Conservation (phyloP, 163 green algal genomes). For the Chlorella variabilis region DNA sequence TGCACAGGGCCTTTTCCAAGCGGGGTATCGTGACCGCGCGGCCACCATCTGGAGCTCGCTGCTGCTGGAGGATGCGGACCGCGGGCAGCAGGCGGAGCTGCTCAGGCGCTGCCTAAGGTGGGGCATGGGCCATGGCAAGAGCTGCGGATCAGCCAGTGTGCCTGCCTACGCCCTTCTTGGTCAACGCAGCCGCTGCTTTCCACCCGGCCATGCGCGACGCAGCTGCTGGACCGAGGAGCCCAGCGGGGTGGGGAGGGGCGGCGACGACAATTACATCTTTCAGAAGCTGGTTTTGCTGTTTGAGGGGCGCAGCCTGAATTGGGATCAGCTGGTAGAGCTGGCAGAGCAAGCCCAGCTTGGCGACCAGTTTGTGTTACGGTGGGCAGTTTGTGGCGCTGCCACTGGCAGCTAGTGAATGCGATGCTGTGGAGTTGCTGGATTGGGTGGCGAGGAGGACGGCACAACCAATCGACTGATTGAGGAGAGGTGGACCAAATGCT, state of each 20-base stretch:
- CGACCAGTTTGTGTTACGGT: conserved; percentile 30
- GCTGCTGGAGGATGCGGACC: conserved; percentile 33
- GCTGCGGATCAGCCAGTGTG: background rate
- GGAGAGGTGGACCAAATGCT: too few relatives aligned
- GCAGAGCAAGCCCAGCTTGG: conserved; percentile 28
- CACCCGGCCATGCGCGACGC: background rate
- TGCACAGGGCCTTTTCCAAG: conserved; percentile 42
- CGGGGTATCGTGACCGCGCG: conserved; percentile 34
- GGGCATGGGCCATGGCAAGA: background rate
- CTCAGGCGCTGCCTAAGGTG: conserved; percentile 44
- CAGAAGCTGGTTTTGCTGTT: conserved; percentile 38
- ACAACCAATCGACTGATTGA: too few relatives aligned
- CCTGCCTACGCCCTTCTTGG: background rate
- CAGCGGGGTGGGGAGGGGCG: too few relatives aligned
- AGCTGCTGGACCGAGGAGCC: conserved; percentile 7
- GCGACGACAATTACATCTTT: conserved; percentile 28
- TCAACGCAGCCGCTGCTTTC: too few relatives aligned
- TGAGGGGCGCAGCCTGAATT: background rate
- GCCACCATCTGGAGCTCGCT: conserved; percentile 47
- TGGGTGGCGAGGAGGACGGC: too few relatives aligned
- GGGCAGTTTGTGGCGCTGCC: too few relatives aligned
- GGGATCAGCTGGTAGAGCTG: conserved; percentile 40
- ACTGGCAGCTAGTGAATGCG: too few relatives aligned
- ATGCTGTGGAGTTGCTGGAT: too few relatives aligned
- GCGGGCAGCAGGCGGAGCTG: conserved; percentile 40